Base-by-base conservation (phyloP, 768 basidiomycete genomes). In the Naganishia antarctica region DNA sequence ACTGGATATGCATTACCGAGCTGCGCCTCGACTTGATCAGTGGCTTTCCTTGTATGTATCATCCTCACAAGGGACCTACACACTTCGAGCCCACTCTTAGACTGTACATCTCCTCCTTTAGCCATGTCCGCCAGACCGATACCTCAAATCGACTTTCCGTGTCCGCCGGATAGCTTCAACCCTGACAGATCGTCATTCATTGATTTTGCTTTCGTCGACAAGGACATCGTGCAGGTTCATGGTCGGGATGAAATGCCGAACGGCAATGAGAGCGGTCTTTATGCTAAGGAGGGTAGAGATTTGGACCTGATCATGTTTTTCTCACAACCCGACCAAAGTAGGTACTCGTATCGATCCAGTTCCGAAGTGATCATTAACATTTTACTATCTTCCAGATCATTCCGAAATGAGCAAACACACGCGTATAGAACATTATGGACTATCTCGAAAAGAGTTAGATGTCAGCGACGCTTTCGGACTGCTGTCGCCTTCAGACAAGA, bases 1-100 rank as follows among this genome's bases (percentile, higher is more conserved):
- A 62, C 46, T 62, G 61, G 61, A 41, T 62, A 40, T 47, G 48
- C 26, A 23, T 62, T 18, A 40, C 48, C 12, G 61, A 62, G 18
- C 21, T 62, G 31, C 45, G 46, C 9, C 23, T 62, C 28, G 61
- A 62, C 25, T 23, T 62, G 2, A 12, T 41, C 1, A 28, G 48
- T 40, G 46, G 48, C 25, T 32, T 62, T 3, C 46, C 48, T 11
- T 62, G 61, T 62, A 21, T 21, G 53, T 53, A 40, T 40, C 37
- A 7, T 40, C 37, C n/a, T n/a, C 37, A 37, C 40, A n/a, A 4
- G 40, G 7, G 1, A 34, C 23, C 32, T 3, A 41, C 21, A 23
- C 21, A 43, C 23, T 3, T 18, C 1, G 9, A 31, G 16, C 26
- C 25, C 16, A 4, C 16, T 43, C 21, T 29, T 46, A 23, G 47